Base-by-base conservation (phyloP, 2,329 filamentous ascomycete species). In the Chrysoporthe austroafricana region DNA sequence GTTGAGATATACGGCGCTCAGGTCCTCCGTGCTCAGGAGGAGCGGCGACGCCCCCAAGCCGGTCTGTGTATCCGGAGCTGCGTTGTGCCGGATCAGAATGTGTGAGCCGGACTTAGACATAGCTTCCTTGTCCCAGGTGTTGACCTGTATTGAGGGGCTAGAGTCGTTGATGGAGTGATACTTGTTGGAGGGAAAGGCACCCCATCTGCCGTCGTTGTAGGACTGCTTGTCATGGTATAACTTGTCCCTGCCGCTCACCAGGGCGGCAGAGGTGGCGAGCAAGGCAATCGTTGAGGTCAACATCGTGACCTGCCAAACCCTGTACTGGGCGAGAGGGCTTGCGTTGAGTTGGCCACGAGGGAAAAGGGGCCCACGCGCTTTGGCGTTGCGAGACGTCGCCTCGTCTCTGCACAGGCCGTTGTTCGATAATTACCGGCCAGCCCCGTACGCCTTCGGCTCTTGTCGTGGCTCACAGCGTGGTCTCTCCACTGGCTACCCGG, bases 1-100 rank as follows among this genome's bases (percentile, higher is more conserved):
- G 61, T 80, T 76, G 61, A 77, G 77, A 67, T 80, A 80, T 2
- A 80, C 75, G 3, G 80, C 75, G 56, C 76, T 78, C 21, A 80
- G 73, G 57, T 80, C 79, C 26, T 73, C 70, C n/a, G 74, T 73
- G 61, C 75, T 74, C 62, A 79, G 71, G 32, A 80, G 79, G 73
- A 79, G 75, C 32, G 78, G 78, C 9, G 76, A 76, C 16, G 74
- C 71, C 50, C 68, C 72, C 58, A 57, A 14, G 4, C 16, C 54
- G 18, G 1, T 26, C n/a, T 42, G 44, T 39, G 42, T 67, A 54
- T n/a, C 9, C 11, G 62, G 9, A 2, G 42, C 21, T 4, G 64
- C 63, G 50, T 68, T 70, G 54, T 71, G 71, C 13, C 73, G 75
- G 39, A 80, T 66, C 68, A 80, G 79, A 52, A 80, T 74, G 69